Evolutionary conservation across 106 monocot species (phyloP).

Genomic region (Triglochin maritima): DNA sequence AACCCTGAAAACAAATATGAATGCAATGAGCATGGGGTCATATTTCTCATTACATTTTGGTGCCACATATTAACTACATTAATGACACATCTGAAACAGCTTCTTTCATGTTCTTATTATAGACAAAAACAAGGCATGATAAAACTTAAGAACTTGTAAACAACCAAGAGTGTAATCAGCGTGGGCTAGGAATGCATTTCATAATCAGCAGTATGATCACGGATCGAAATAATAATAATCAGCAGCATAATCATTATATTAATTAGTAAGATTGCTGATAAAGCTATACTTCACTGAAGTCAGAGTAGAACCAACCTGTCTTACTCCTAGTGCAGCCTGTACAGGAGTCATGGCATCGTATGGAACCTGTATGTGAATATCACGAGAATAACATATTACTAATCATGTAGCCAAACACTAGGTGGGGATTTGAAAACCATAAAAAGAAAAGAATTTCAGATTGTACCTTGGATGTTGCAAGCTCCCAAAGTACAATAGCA

Average conservation of each 20-base stretch:
- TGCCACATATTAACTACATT: too few species aligned
- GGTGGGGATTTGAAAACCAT: background rate
- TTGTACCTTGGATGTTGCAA: slow-evolving; percentile 78
- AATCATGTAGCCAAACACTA: background rate
- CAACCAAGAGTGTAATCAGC: too few species aligned
- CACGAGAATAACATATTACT: too few species aligned
- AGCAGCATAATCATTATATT: background rate
- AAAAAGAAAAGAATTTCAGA: background rate
- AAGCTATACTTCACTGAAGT: background rate
- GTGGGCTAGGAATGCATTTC: too few species aligned
- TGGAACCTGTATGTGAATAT: slow-evolving; percentile 37
- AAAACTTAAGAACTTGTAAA: too few species aligned
- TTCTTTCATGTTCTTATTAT: too few species aligned
- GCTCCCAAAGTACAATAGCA: slow-evolving; percentile 94
- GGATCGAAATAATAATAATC: too few species aligned
- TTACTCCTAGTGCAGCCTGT: slow-evolving; percentile 74
- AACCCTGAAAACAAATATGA: slow-evolving; percentile 27
- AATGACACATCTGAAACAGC: too few species aligned
- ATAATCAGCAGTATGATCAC: too few species aligned
- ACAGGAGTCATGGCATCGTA: slow-evolving; percentile 65
- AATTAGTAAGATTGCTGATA: background rate
- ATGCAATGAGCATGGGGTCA: background rate
- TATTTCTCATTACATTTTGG: too few species aligned
- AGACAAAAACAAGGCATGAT: too few species aligned
- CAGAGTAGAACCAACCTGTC: slow-evolving; percentile 35